These are phyloP conservation scores for Grosmannia penicillata DNA, from an alignment of 2,329 filamentous ascomycete species.

Conservation along the genomic window DNA sequence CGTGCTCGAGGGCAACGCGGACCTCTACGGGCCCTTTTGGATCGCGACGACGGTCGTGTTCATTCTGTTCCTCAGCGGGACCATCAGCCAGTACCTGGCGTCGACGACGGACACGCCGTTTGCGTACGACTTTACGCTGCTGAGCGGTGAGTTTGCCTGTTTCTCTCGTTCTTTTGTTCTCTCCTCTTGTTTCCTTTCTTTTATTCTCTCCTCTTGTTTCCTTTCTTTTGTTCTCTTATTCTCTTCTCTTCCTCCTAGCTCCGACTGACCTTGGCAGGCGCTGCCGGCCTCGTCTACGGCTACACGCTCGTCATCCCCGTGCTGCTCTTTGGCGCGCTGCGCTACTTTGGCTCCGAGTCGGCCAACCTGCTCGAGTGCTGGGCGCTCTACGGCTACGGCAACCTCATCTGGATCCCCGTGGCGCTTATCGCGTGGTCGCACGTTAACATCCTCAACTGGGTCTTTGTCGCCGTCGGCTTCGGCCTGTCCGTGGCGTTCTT, in stretches of 20 bases:
- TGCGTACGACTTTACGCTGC: conserved; percentile 76
- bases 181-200: neutral
- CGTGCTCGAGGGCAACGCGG: conserved; percentile 89
- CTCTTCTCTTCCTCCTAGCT: conserved; percentile 5
- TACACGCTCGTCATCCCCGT: conserved; percentile 84
- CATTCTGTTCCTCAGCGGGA: conserved; percentile 88
- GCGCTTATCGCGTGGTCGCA: conserved; percentile 84
- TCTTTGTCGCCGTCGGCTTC: conserved; percentile 80
- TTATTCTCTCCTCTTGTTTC: neutral
- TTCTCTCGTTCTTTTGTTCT: neutral
- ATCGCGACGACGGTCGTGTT: conserved; percentile 95
- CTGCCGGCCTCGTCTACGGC: conserved; percentile 85
- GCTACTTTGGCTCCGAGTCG: conserved; percentile 89
- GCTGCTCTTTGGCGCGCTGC: conserved; percentile 71
- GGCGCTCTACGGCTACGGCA: conserved; percentile 90
- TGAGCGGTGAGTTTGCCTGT: conserved; percentile 51
- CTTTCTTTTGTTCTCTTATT: neutral
- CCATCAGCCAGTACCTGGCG: conserved; percentile 80
- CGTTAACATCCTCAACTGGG: conserved; percentile 76
- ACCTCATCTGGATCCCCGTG: conserved; percentile 94
- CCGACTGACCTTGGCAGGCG: conserved; percentile 31
- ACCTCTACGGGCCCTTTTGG: conserved; percentile 96
- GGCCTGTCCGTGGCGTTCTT: conserved; percentile 71
- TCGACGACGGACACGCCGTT: conserved; percentile 56
- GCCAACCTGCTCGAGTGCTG: conserved; percentile 91